Evolutionary conservation across 176 grass and related monocot genomes (phyloP).

Genomic region (Eragrostis nindensis): DNA sequence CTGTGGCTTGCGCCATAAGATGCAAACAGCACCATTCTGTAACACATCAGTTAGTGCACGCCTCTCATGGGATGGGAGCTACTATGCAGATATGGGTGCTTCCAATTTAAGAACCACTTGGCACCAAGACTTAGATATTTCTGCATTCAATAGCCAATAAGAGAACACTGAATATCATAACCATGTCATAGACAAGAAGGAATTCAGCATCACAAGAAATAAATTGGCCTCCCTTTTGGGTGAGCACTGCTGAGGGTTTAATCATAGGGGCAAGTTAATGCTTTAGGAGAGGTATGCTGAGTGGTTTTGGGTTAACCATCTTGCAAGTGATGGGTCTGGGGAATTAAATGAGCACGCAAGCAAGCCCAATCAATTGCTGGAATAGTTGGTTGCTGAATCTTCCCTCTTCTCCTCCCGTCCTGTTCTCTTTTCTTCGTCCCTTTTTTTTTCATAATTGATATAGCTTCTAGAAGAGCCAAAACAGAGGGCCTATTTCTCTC

Average conservation of each 20-base stretch:
- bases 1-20: not conserved
- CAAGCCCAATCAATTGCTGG: constrained; percentile 52
- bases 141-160: constrained; percentile 28
- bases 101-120: not conserved
- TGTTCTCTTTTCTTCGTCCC: not conserved
- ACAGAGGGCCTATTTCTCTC: too few relatives aligned
- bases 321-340: constrained; percentile 17
- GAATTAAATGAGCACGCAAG: constrained; percentile 38
- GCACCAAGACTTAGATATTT: constrained; percentile 1
- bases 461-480: constrained; percentile 54
- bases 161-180: not conserved
- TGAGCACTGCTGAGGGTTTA: constrained; percentile 40
- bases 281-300: not conserved
- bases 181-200: not conserved
- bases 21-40: constrained; percentile 14
- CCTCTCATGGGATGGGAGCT: not conserved
- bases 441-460: not conserved
- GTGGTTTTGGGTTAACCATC: constrained; percentile 54
- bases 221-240: constrained; percentile 52
- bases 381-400: constrained; percentile 39
- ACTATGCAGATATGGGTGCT: not conserved
- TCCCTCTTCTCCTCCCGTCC: not conserved
- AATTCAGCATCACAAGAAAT: constrained; percentile 18
- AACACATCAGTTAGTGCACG: not conserved
- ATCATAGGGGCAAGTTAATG: constrained; percentile 45